phyloP scores from a whole-genome alignment of 495 filamentous ascomycete species.

The Aspergillus baeticus region DNA sequence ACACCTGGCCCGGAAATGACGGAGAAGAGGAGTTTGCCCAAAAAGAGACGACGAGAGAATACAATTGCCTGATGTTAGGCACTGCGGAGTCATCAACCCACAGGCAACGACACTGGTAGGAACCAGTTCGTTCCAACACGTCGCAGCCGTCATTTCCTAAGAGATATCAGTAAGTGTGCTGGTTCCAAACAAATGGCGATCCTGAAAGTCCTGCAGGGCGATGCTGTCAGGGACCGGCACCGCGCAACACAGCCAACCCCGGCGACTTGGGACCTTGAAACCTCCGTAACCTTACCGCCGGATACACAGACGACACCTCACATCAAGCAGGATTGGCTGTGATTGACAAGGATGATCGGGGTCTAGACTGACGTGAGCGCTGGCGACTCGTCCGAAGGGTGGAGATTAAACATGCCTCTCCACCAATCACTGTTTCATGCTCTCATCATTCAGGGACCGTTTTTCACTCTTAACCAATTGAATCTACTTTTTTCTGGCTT shows the following conservation, averaged over 20 bases:
- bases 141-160: background rate
- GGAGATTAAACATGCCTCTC: background rate
- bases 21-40: background rate
- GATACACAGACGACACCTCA: background rate
- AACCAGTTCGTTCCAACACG: background rate
- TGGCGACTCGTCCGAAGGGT: background rate
- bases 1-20: background rate
- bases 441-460: slow-evolving; percentile 18
- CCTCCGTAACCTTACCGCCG: background rate
- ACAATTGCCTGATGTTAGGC: background rate
- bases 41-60: background rate
- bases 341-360: background rate
- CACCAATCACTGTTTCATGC: slow-evolving; percentile 10
- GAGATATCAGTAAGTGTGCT: background rate
- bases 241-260: background rate
- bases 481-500: background rate
- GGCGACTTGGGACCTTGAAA: background rate
- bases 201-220: background rate
- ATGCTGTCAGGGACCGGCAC: slow-evolving; percentile 7
- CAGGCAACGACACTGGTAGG: background rate
- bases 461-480: slow-evolving; percentile 2
- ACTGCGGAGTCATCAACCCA: background rate
- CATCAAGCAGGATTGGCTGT: background rate
- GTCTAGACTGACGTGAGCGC: background rate
- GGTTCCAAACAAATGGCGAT: background rate